Evolutionary conservation across 192 early-diverging fungal species (phyloP), one percentile per base, ranked within the genome.

Genomic region (Rhizoclosmatium globosum): DNA sequence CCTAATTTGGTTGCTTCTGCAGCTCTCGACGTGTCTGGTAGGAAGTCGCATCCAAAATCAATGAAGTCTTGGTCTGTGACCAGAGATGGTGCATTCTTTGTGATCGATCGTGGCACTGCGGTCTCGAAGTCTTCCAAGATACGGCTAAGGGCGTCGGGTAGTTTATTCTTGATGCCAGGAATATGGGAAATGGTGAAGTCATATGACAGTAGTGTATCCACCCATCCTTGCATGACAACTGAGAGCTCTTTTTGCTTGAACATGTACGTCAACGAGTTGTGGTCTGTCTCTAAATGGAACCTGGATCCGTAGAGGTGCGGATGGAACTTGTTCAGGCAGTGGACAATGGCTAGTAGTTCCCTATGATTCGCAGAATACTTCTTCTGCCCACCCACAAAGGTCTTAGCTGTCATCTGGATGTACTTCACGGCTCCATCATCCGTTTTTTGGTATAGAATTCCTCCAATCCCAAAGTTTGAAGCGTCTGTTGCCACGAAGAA

Each of bases 281-380:
- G 74, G 53, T 78, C 64, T 0, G 60, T 81, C 6, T 72, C 1
- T 0, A 78, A 9, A 0, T 4, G 38, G 68, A 81, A 81, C 0
- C 7, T n/a, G 0, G 2, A 0, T 9, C 68, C 75, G 39, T 68
- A 44, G 1, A 81, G 19, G 46, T 79, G 70, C 0, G 47, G 61
- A 2, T 56, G 1, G 74, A 79, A 81, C 6, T 81, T 69, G 0
- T 69, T 44, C 7, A 81, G 2, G 0, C 48, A 17, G 44, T 50
- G 77, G 0, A 81, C 2, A 15, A 78, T 78, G 64, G 57, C 73
- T 53, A 72, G 58, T 23, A 81, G 43, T 4, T 67, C 65, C 65
- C 21, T 67, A 21, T 67, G 43, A 4, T 15, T 67, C 6, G 65
- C 65, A 7, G 65, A 67, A 44, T 67, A 67, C 3, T 42, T 7